Conservation (phyloP, 2,329 filamentous ascomycete genomes). For the Arthroderma sp. region DNA sequence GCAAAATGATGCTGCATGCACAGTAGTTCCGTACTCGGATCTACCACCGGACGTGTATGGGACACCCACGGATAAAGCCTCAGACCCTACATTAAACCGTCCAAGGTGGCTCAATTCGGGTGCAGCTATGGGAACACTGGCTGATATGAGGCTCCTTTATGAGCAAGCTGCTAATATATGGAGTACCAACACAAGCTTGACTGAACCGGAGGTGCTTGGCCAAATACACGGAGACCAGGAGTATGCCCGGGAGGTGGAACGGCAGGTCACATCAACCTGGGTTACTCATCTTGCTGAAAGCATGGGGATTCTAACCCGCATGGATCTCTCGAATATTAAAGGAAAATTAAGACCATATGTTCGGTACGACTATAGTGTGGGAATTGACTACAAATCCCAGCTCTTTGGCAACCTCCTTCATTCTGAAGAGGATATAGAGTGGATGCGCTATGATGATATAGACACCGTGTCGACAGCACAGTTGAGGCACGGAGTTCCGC, state of each 20-base stretch:
- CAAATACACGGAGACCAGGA: conserved; percentile 43
- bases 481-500: conserved; percentile 23
- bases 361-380: conserved; percentile 39
- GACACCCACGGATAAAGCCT: conserved; percentile 28
- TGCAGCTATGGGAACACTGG: conserved; percentile 38
- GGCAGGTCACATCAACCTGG: conserved; percentile 20
- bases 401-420: conserved; percentile 36
- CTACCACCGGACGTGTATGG: conserved; percentile 39
- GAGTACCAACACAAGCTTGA: conserved; percentile 17
- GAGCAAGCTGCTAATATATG: conserved; percentile 28
- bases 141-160: conserved; percentile 36
- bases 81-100: conserved; percentile 25
- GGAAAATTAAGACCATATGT: conserved; percentile 23
- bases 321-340: conserved; percentile 24
- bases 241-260: conserved; percentile 33
- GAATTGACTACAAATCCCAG: conserved; percentile 39
- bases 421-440: conserved; percentile 28
- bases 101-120: conserved; percentile 38
- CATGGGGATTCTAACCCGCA: conserved; percentile 25
- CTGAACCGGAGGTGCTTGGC: conserved; percentile 37
- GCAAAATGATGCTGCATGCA: conserved; percentile 37
- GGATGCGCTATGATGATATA: conserved; percentile 28
- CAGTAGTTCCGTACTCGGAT: conserved; percentile 38
- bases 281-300: conserved; percentile 26
- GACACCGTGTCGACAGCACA: conserved; percentile 24